Evolutionary conservation across 2,329 filamentous ascomycete species (phyloP).

Genomic region (Cladosporium sphaerospermum): DNA sequence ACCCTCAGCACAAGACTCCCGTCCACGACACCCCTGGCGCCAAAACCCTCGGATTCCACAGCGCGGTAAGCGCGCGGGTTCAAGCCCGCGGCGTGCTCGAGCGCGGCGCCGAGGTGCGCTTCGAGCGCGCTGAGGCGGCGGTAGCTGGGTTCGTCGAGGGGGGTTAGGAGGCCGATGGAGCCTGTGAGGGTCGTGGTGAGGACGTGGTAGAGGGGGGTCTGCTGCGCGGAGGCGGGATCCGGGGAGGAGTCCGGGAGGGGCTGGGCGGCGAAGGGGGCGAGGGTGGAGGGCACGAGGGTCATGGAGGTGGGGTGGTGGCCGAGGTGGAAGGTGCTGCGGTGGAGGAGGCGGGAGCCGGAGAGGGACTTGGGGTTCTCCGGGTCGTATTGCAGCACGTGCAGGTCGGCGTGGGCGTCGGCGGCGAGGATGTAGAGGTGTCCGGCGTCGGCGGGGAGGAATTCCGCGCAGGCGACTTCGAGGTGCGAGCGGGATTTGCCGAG

Average conservation of each 20-base stretch:
- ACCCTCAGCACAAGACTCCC: conserved; percentile 69
- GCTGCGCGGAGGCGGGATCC: conserved; percentile 2
- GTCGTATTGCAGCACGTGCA: conserved; percentile 89
- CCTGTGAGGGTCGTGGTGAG: conserved; percentile 72
- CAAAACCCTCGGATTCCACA: conserved; percentile 40
- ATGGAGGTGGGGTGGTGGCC: conserved; percentile 72
- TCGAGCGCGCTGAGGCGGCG: conserved; percentile 76
- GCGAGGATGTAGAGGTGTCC: conserved; percentile 71
- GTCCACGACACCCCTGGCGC: conserved; percentile 66
- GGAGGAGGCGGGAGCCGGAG: conserved; percentile 78
- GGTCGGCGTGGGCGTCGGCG: conserved; percentile 74
- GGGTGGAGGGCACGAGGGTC: conserved; percentile 65
- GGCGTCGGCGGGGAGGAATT: conserved; percentile 81
- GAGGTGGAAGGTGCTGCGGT: conserved; percentile 80
- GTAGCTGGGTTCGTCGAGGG: conserved; percentile 73
- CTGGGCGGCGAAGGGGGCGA: conserved; percentile 39
- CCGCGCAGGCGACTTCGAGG: conserved; percentile 72
- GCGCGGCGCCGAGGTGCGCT: conserved; percentile 68
- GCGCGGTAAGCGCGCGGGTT: conserved; percentile 77
- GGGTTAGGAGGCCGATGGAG: conserved; percentile 67
- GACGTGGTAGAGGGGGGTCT: conserved; percentile 43
- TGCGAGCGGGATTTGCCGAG: conserved; percentile 80
- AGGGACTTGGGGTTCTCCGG: conserved; percentile 94
- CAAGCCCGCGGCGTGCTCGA: conserved; percentile 71
- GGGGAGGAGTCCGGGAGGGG: conserved; percentile 21